phyloP scores from a whole-genome alignment of 495 filamentous ascomycete species.

The Xylaria palmicola region DNA sequence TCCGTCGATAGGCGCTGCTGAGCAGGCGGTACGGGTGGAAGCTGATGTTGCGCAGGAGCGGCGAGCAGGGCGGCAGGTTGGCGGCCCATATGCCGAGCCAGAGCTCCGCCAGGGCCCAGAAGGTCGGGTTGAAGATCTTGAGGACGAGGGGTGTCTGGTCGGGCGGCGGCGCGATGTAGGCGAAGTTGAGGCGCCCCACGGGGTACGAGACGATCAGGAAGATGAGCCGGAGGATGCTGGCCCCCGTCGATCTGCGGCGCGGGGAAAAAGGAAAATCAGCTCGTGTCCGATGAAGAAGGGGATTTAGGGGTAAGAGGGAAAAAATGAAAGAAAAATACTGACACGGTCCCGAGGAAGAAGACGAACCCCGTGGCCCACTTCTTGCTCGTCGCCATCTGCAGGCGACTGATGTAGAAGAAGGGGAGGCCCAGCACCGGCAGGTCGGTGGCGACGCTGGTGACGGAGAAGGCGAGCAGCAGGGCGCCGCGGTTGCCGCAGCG shows the following conservation, averaged over 20 bases:
- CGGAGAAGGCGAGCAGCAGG: constrained; percentile 8
- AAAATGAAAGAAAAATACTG: background rate
- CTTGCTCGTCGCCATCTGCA: constrained; percentile 8
- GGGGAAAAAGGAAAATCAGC: background rate
- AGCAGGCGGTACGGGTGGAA: constrained; percentile 5
- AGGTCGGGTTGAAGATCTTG: constrained; percentile 10
- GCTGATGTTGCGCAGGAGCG: background rate
- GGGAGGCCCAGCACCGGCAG: constrained; percentile 3
- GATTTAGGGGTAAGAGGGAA: background rate
- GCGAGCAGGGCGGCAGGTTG: constrained; percentile 10
- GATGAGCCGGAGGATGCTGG: constrained; percentile 12
- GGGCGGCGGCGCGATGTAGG: constrained; percentile 2
- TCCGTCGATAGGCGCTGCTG: constrained; percentile 8
- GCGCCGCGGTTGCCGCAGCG: constrained; percentile 11
- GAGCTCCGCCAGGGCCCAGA: constrained; percentile 5
- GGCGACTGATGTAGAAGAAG: constrained; percentile 9
- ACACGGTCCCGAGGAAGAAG: constrained; percentile 9
- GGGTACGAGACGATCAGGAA: constrained; percentile 12
- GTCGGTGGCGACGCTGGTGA: constrained; percentile 12
- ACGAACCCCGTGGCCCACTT: constrained; percentile 8
- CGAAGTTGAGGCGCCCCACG: constrained; percentile 10
- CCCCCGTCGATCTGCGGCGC: constrained; percentile 1
- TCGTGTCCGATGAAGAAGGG: background rate
- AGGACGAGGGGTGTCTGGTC: constrained; percentile 10
- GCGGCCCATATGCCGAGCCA: constrained; percentile 11